Percentiles rank a stretch among this genome's conserved stretches.
phyloP scores from a whole-genome alignment of 169 alveolate genomes.

The Plasmodium gonderi region DNA sequence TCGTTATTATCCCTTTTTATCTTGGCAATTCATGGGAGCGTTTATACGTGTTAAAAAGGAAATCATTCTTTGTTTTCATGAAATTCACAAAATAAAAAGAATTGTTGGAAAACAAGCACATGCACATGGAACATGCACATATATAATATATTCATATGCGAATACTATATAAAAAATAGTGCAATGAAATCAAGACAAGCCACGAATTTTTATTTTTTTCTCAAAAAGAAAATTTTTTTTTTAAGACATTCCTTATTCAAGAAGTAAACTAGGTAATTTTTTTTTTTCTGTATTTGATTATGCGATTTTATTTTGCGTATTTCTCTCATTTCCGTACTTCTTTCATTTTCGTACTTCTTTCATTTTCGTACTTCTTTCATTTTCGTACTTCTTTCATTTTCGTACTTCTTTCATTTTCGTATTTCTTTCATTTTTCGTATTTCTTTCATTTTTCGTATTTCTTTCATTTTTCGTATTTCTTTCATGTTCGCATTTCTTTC shows the following conservation, averaged over 20 bases:
- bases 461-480: neutral
- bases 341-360: neutral
- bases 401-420: neutral
- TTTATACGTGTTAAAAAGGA: neutral
- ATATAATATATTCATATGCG: neutral
- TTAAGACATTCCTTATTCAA: neutral
- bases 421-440: neutral
- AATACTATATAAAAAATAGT: neutral
- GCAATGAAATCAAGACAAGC: conserved; percentile 5
- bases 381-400: neutral
- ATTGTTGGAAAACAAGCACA: neutral
- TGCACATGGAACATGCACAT: neutral
- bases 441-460: neutral
- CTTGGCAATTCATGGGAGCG: neutral
- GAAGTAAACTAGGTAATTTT: neutral
- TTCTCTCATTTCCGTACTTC: neutral
- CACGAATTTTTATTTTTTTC: neutral
- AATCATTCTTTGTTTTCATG: neutral
- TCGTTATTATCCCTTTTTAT: neutral
- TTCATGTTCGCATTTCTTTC: too few relatives aligned
- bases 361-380: neutral
- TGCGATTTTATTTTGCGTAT: neutral
- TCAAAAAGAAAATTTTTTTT: neutral
- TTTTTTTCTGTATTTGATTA: too few relatives aligned
- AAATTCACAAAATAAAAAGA: neutral